These are phyloP conservation scores for Echinosophora koreensis DNA, from an alignment of 306 rosid genomes.

Conservation along the genomic window DNA sequence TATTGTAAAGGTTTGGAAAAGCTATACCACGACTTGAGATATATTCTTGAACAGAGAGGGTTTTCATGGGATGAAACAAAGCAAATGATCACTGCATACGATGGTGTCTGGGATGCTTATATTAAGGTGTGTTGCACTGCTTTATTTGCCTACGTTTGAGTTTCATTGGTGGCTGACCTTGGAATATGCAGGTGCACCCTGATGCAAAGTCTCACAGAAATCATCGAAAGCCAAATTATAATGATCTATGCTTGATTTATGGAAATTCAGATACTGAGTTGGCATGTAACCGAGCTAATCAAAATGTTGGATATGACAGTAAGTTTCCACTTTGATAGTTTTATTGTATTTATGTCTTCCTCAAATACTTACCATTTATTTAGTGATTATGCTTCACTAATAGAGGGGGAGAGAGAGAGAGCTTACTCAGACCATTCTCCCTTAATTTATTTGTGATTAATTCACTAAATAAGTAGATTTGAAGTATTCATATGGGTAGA, in stretches of 20 bases:
- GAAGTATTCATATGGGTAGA: background rate
- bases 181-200: constrained; percentile 59
- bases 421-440: background rate
- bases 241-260: constrained; percentile 65
- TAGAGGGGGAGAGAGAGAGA: too few species aligned
- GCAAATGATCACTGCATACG: constrained; percentile 55
- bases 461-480: background rate
- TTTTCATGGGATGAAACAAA: constrained; percentile 67
- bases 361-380: background rate
- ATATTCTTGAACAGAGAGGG: constrained; percentile 56
- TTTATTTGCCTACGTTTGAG: constrained; percentile 27
- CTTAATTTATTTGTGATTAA: too few species aligned
- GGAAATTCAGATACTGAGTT: constrained; percentile 53
- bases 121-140: constrained; percentile 53
- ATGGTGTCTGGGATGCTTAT: constrained; percentile 65
- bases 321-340: constrained; percentile 31
- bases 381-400: background rate
- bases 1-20: constrained; percentile 54
- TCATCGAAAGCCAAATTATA: constrained; percentile 56
- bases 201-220: constrained; percentile 54
- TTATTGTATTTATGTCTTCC: background rate
- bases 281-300: constrained; percentile 36
- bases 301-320: constrained; percentile 47
- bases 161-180: constrained; percentile 42
- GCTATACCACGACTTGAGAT: constrained; percentile 56